phyloP scores from a whole-genome alignment of 148 eudicot species.

The Hydrangea macrophylla region DNA sequence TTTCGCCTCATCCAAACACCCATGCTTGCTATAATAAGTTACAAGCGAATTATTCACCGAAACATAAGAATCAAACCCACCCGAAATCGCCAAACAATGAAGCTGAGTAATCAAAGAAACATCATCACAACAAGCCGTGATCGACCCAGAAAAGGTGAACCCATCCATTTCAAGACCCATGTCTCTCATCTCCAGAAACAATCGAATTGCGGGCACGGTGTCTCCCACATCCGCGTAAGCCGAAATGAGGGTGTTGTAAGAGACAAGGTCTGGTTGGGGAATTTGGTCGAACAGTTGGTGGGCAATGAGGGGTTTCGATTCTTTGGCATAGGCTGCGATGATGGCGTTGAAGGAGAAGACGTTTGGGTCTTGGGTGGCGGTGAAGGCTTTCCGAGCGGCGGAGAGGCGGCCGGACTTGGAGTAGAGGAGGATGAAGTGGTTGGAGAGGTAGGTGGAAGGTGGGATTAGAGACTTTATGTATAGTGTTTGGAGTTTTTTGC shows the following conservation, averaged over 20 bases:
- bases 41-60: conserved; percentile 66
- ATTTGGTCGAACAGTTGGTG: conserved; percentile 77
- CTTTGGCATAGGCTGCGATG: conserved; percentile 53
- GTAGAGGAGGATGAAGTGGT: conserved; percentile 80
- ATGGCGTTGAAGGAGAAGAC: conserved; percentile 75
- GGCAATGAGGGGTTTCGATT: conserved; percentile 37
- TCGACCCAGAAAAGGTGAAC: conserved; percentile 54
- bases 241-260: conserved; percentile 68
- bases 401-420: conserved; percentile 60
- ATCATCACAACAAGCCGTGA: conserved; percentile 46
- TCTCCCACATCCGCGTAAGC: conserved; percentile 68
- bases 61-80: conserved; percentile 60
- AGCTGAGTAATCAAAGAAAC: conserved; percentile 36
- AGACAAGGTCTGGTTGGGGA: conserved; percentile 67
- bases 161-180: conserved; percentile 54
- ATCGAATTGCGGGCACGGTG: conserved; percentile 24
- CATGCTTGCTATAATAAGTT: conserved; percentile 57
- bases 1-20: conserved; percentile 49
- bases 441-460: conserved; percentile 59
- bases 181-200: conserved; percentile 51
- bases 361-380: conserved; percentile 47
- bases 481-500: conserved; percentile 57
- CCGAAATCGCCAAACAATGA: conserved; percentile 49
- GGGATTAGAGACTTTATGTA: conserved; percentile 57
- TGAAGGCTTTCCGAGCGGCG: conserved; percentile 50